Conservation (phyloP, 1,284 basidiomycete genomes). For the Rhodotorula sp. region DNA sequence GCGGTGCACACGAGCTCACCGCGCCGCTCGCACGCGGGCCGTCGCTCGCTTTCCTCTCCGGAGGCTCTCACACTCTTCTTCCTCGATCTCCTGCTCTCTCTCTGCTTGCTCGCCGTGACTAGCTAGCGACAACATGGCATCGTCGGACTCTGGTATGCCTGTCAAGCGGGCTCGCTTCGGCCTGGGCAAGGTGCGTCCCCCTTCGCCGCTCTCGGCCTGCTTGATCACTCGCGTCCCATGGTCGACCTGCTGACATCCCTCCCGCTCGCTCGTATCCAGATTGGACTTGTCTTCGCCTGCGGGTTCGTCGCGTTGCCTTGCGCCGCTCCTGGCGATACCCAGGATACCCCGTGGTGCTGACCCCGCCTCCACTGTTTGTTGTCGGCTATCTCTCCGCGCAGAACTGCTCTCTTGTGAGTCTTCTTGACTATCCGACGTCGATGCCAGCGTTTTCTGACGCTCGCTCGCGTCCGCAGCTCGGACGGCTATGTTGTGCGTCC, state of each 20-base stretch:
- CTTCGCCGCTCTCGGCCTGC: neutral
- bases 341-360: neutral
- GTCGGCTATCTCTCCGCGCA: neutral
- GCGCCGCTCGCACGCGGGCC: too few relatives aligned
- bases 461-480: constrained; percentile 65
- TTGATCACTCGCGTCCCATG: too few relatives aligned
- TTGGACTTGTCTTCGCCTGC: constrained; percentile 29
- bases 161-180: neutral
- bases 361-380: neutral
- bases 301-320: constrained; percentile 51
- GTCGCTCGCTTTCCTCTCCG: too few relatives aligned
- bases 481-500: constrained; percentile 60
- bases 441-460: neutral
- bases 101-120: too few relatives aligned
- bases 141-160: neutral
- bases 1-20: too few relatives aligned
- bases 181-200: constrained; percentile 14
- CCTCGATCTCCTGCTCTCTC: too few relatives aligned
- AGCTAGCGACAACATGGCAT: too few relatives aligned
- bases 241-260: neutral
- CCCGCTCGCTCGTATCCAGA: constrained; percentile 1
- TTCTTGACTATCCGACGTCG: too few relatives aligned
- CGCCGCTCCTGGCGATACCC: neutral
- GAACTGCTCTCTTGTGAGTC: neutral
- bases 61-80: too few relatives aligned